Conservation (phyloP, 176 grass and related monocot species). For the Guadua angustifolia region DNA sequence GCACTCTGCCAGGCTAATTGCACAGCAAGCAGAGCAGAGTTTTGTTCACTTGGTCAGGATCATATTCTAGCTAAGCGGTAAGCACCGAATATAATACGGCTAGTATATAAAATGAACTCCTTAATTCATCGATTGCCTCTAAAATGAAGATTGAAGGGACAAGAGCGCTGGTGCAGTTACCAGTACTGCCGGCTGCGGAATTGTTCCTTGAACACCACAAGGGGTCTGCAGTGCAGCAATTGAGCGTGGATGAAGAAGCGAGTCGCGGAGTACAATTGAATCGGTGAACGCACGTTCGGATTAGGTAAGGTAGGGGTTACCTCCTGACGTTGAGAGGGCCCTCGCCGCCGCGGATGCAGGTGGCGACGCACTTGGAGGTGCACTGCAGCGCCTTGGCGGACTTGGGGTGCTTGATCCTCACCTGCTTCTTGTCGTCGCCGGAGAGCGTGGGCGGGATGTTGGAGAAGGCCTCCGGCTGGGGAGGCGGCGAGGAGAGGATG, state of each 20-base stretch:
- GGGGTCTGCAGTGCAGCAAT: constrained; percentile 29
- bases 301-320: background rate
- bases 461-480: constrained; percentile 45
- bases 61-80: background rate
- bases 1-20: constrained; percentile 58
- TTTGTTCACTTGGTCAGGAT: background rate
- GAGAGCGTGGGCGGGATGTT: constrained; percentile 62
- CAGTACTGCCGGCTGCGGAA: constrained; percentile 66
- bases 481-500: constrained; percentile 50
- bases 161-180: background rate
- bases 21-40: constrained; percentile 6
- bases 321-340: constrained; percentile 57
- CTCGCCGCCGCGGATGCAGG: constrained; percentile 78
- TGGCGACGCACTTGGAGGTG: constrained; percentile 70
- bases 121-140: background rate
- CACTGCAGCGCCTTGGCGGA: constrained; percentile 66
- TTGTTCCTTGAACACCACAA: constrained; percentile 65
- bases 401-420: constrained; percentile 65
- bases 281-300: background rate
- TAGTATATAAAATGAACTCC: too few relatives aligned
- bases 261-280: too few relatives aligned
- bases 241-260: background rate
- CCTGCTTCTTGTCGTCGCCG: constrained; percentile 50
- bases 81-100: background rate
- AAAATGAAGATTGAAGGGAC: background rate